Evolutionary conservation across 306 rosid species (phyloP), one percentile per base, ranked within the genome.

Genomic region (Lathyrus oleraceus): DNA sequence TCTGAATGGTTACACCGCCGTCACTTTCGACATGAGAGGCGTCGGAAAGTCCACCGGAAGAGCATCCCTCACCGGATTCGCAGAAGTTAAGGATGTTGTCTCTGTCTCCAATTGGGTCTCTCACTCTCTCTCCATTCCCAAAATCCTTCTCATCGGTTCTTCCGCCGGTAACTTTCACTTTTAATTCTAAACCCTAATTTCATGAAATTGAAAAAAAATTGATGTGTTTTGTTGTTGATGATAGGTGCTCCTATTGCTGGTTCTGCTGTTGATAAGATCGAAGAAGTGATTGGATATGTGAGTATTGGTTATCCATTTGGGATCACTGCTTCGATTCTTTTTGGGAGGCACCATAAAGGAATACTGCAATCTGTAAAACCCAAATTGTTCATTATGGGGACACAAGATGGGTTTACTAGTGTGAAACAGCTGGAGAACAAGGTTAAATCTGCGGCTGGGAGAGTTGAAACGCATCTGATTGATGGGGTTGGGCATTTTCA

Each of bases 271-370:
- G 93, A 89, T 85, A 84, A 87, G 82, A 76, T 91, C 10, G 88
- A 89, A 36, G 79, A 87, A 54, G 97, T 86, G 8, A 87, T 95
- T 48, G 99, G 88, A n/a, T 89, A 95, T 81, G 87, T 89, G 27
- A 82, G 97, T 77, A 81, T 95, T 54, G 99, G 99, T 10, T 95
- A 91, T 76, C 99, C 99, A 39, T 95, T 95, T n/a, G 99, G 99
- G 73, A 67, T 89, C 73, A 57, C 78, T 43, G 97, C 95, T 54
- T 89, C 99, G 0, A 82, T 95, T 71, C 96, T 95, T 27, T 95
- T 95, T 14, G 96, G 99, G 66, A 57, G 99, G 66, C 99, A 91
- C 82, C 87, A 91, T 76, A 89, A 83, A 69, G 88, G 88, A 73
- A 76, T 95, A 35, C 62, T 91, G 4, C 51, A 81, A 16, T 91